phyloP scores from a whole-genome alignment of 257 asterid genomes.

The Coffea eugenioides region DNA sequence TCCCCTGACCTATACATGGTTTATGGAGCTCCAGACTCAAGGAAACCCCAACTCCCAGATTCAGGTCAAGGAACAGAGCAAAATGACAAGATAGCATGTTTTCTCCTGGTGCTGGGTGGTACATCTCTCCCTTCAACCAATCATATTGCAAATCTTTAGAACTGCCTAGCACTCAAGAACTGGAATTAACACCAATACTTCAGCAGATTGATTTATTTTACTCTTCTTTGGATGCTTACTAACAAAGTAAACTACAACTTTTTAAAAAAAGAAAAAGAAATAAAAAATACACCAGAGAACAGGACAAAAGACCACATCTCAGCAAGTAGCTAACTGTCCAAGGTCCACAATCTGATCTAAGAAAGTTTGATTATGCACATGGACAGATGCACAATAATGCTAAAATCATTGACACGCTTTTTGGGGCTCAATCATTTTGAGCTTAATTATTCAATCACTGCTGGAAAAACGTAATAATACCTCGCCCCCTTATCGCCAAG shows the following conservation, averaged over 20 bases:
- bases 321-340: background rate
- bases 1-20: slow-evolving; percentile 39
- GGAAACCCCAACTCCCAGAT: background rate
- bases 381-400: too few relatives aligned
- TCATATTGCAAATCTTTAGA: background rate
- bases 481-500: slow-evolving; percentile 82
- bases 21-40: slow-evolving; percentile 1
- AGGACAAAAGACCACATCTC: background rate
- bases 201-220: background rate
- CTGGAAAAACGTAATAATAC: slow-evolving; percentile 25
- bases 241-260: background rate
- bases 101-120: background rate
- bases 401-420: background rate
- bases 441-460: background rate
- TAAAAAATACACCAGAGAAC: background rate
- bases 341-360: background rate
- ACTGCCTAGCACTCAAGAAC: background rate
- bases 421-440: background rate
- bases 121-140: background rate
- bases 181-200: background rate
- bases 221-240: background rate
- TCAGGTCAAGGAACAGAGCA: background rate
- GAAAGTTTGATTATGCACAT: background rate
- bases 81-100: background rate
- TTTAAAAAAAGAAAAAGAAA: background rate